These are phyloP conservation scores for Sarcocystis neurona DNA, from an alignment of 169 alveolate genomes.

Conservation along the genomic window DNA sequence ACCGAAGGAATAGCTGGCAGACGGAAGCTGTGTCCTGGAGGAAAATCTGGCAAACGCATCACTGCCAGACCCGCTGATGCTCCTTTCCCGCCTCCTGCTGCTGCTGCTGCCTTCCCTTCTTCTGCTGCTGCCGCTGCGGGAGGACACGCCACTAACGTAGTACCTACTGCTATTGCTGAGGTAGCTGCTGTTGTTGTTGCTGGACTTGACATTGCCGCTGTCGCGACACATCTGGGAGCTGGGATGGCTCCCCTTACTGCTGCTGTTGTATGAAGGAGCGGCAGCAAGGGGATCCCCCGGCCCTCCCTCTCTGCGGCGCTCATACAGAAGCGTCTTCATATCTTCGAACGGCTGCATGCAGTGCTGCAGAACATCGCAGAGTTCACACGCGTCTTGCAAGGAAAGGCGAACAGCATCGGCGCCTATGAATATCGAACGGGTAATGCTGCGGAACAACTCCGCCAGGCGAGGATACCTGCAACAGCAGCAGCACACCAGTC, in stretches of 20 bases:
- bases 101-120: constrained; percentile 9
- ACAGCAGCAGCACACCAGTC: too few species aligned
- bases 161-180: not conserved
- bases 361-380: constrained; percentile 62
- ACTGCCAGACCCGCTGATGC: too few species aligned
- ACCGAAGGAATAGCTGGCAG: too few species aligned
- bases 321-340: constrained; percentile 70
- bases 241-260: not conserved
- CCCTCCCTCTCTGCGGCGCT: constrained; percentile 36
- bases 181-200: not conserved
- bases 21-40: too few species aligned
- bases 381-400: constrained; percentile 60
- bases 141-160: not conserved
- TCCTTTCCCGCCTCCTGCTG: not conserved
- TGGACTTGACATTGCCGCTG: not conserved
- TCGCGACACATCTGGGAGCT: not conserved
- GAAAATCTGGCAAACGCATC: too few species aligned
- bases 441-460: constrained; percentile 31
- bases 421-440: constrained; percentile 51
- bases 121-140: not conserved
- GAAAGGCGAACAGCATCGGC: constrained; percentile 47
- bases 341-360: constrained; percentile 67
- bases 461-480: constrained; percentile 36
- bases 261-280: not conserved
- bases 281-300: not conserved